Base-by-base conservation (phyloP, 2,329 filamentous ascomycete genomes). In the Cercospora sp. region DNA sequence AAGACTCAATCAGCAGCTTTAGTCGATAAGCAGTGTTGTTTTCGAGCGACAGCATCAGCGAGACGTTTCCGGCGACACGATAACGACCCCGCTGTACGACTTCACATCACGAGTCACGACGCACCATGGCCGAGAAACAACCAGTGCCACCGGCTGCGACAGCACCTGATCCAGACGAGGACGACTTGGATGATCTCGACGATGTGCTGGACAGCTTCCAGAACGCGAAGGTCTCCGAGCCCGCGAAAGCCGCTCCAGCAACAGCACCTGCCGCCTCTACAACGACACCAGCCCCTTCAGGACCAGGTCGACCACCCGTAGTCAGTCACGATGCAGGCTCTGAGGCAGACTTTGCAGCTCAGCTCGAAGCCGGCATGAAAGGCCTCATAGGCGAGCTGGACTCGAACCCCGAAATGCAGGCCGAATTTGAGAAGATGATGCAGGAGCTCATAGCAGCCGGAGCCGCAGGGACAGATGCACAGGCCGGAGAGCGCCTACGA, bases 161-260 rank as follows among this genome's bases (percentile, higher is more conserved):
- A 63, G 77, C 75, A 5, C 90, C 93, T 21, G 94, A 97, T 76
- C 94, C 94, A 6, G 94, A 98, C 72, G 94, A 97, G 80, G 95
- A 95, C 80, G 92, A 95, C 74, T 83, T 95, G 21, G 92, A 97
- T 76, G 95, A 98, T 76, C 84, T 99, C 55, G 95, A 99, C 81
- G 94, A 98, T 74, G 91, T 98, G 80, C 89, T 99, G 28, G 93
- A 97, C 77, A 91, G 97, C 72, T 99, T 99, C 81, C 90, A 30
- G 84, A 85, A 62, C 88, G 89, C 72, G 75, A 89, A 67, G 82
- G 87, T 77, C 80, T 74, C 85, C 83, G 78, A 76, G 79, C 32
- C 63, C 9, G 16, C 62, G 21, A 55, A 72, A 73, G 18, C 72
- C 30, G 69, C 74, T 74, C 45, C 74, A 70, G 62, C 73, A 68